Evolutionary conservation across 2,329 filamentous ascomycete species (phyloP), one percentile per base, ranked within the genome.

Genomic region (Beauveria bassiana): DNA sequence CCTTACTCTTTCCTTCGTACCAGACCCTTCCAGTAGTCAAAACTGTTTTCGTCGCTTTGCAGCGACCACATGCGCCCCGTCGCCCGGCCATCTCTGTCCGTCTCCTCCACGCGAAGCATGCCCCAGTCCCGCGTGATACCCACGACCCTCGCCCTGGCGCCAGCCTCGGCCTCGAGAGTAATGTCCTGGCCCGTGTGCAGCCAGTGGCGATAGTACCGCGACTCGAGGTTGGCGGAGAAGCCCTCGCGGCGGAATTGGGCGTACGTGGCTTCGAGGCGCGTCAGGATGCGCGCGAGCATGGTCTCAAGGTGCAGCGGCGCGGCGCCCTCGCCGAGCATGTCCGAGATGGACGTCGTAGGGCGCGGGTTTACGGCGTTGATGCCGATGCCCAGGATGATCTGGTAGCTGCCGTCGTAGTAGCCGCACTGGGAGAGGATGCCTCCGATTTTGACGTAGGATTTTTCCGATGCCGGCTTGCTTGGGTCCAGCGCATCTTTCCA

Each of bases 31-130:
- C 96, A 96, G 73, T 96, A 99, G 75, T 99, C 95, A 78, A 99
- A 99, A 73, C 93, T 97, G 70, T 99, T 99, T 72, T 93, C 91
- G 73, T 99, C 95, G 73, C 92, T 97, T 78, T 97, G 93, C 75
- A 99, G 75, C 68, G 88, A 85, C 83, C 89, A 93, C 55, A 88
- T 79, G 74, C 83, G 89, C 0, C 93, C 93, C 0, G 90, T 96
- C 2, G 81, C 78, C 59, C 86, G 79, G 65, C 91, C 91, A 62
- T 88, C 83, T 72, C 80, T 83, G 3, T 86, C 87, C 59, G 96
- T 74, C 78, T 98, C 93, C 73, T 97, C 90, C 0, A 88, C 95
- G 65, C 87, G 81, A 66, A 99, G 71, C 73, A 98, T 78, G 0
- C 95, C 95, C 87, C 91, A 97, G 72, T 98, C 91, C n/a, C 82